A percentile compares a stretch with the other conserved stretches of the same genome.
phyloP scores from a whole-genome alignment of 2,329 filamentous ascomycete genomes.

The Fusarium decemcellulare region DNA sequence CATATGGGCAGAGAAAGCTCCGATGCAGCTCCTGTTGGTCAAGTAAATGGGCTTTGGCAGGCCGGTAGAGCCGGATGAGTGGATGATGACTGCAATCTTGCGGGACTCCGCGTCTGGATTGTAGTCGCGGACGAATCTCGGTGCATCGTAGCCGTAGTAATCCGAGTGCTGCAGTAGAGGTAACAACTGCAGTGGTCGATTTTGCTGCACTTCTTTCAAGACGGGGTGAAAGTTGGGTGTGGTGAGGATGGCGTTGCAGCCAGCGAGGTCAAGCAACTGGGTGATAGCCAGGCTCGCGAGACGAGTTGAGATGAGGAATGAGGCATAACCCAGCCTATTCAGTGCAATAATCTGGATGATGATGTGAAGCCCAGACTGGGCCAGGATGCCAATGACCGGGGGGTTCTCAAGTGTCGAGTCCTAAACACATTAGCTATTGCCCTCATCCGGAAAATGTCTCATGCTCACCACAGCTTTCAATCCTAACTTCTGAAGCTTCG shows the following conservation, averaged over 20 bases:
- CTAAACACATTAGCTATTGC: conserved; percentile 13
- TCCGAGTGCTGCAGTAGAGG: conserved; percentile 25
- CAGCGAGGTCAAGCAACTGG: conserved; percentile 26
- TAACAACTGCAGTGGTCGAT: conserved; percentile 24
- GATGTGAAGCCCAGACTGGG: conserved; percentile 36
- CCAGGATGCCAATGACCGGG: conserved; percentile 40
- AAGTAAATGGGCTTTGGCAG: conserved; percentile 75
- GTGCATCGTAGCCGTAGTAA: conserved; percentile 20
- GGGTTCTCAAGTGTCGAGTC: conserved; percentile 26
- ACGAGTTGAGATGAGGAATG: conserved; percentile 42
- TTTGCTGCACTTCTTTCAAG: conserved; percentile 28
- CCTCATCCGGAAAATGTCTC: fast-evolving
- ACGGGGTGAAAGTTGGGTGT: conserved; percentile 37
- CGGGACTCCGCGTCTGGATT: conserved; percentile 30
- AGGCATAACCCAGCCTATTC: conserved; percentile 37
- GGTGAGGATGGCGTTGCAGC: conserved; percentile 31
- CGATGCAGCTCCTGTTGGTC: conserved; percentile 65
- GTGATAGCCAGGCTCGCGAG: conserved; percentile 37
- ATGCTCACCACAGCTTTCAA: conserved; percentile 33
- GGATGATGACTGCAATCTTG: conserved; percentile 45
- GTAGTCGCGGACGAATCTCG: conserved; percentile 33
- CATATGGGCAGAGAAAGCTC: conserved; percentile 59
- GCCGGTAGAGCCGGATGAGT: conserved; percentile 68
- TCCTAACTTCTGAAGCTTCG: conserved; percentile 25
- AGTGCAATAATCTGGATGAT: conserved; percentile 41